Conservation (phyloP, 345 rosid species). For the Salix suchowensis region DNA sequence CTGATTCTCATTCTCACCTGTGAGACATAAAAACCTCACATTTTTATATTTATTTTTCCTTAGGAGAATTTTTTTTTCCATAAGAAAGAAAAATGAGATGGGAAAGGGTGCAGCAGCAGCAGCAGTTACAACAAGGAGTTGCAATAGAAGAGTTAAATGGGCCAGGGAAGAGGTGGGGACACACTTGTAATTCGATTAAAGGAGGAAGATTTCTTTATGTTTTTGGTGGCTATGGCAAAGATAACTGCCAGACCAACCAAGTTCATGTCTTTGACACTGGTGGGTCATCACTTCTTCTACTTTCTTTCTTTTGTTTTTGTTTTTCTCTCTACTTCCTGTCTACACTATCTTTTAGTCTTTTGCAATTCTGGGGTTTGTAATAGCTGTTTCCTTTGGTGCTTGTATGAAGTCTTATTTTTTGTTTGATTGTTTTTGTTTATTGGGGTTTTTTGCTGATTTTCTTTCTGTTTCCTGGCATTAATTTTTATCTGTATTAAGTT, state of each 20-base stretch:
- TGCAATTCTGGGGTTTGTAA: slow-evolving; percentile 8
- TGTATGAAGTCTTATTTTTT: slow-evolving; percentile 1
- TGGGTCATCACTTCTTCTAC: slow-evolving; percentile 27
- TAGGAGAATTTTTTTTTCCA: slow-evolving; percentile 10
- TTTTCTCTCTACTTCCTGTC: slow-evolving; percentile 6
- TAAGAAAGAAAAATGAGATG: slow-evolving; percentile 72
- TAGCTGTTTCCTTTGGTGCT: not conserved
- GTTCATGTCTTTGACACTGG: slow-evolving; percentile 92
- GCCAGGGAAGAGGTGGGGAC: slow-evolving; percentile 98
- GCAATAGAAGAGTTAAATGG: slow-evolving; percentile 34
- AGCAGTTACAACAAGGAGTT: slow-evolving; percentile 12
- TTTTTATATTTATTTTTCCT: not conserved
- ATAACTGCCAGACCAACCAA: slow-evolving; percentile 94
- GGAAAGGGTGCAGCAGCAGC: slow-evolving; percentile 52
- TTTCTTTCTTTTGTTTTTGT: not conserved
- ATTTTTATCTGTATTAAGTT: not conserved
- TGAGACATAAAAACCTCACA: not conserved
- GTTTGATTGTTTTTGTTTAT: not conserved
- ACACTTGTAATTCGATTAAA: slow-evolving; percentile 84
- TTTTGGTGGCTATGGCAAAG: slow-evolving; percentile 87
- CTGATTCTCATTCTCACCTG: not conserved
- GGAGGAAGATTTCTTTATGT: slow-evolving; percentile 87
- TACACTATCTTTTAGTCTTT: not conserved
- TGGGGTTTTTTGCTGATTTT: slow-evolving; percentile 29
- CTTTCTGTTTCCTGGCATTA: slow-evolving; percentile 13